These are phyloP conservation scores for Aspergillus sp. DNA, from an alignment of 2,329 filamentous ascomycete species.

Conservation along the genomic window DNA sequence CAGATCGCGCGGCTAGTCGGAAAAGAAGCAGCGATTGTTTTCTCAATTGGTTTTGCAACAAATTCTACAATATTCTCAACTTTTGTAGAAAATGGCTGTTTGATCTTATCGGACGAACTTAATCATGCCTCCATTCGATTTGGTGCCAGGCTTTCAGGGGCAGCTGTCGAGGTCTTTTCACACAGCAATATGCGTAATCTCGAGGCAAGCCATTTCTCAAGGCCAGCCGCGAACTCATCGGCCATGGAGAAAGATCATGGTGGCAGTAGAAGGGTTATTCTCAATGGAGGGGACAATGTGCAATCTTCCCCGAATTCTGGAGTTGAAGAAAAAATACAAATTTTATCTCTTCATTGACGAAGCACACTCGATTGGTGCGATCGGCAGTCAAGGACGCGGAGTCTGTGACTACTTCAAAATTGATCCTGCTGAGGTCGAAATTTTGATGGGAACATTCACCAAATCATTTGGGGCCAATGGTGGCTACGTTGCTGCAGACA, in stretches of 20 bases:
- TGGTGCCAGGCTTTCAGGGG: slow-evolving; percentile 83
- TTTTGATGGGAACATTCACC: slow-evolving; percentile 94
- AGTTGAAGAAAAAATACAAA: slow-evolving; percentile 90
- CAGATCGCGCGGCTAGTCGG: slow-evolving; percentile 86
- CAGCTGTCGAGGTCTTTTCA: slow-evolving; percentile 90
- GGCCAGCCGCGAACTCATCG: slow-evolving; percentile 93
- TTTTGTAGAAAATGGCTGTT: slow-evolving; percentile 82
- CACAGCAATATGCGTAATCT: slow-evolving; percentile 90
- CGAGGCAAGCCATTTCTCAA: slow-evolving; percentile 87
- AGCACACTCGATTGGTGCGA: slow-evolving; percentile 88
- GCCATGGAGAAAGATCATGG: slow-evolving; percentile 96
- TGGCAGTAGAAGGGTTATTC: slow-evolving; percentile 91
- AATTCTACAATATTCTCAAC: slow-evolving; percentile 92
- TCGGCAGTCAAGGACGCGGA: slow-evolving; percentile 84
- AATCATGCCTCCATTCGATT: slow-evolving; percentile 96
- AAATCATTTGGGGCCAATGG: slow-evolving; percentile 97
- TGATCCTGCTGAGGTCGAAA: slow-evolving; percentile 79
- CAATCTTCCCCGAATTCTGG: slow-evolving; percentile 80
- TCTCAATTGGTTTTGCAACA: slow-evolving; percentile 96
- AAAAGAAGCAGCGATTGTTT: slow-evolving; percentile 88
- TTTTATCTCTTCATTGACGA: slow-evolving; percentile 93
- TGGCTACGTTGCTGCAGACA: slow-evolving; percentile 87
- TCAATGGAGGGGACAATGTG: slow-evolving; percentile 99
- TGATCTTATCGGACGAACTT: slow-evolving; percentile 91
- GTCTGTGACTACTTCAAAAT: slow-evolving; percentile 95